Evolutionary conservation across 169 alveolate genomes (phyloP).

Genomic region (Plasmodium berghei): DNA sequence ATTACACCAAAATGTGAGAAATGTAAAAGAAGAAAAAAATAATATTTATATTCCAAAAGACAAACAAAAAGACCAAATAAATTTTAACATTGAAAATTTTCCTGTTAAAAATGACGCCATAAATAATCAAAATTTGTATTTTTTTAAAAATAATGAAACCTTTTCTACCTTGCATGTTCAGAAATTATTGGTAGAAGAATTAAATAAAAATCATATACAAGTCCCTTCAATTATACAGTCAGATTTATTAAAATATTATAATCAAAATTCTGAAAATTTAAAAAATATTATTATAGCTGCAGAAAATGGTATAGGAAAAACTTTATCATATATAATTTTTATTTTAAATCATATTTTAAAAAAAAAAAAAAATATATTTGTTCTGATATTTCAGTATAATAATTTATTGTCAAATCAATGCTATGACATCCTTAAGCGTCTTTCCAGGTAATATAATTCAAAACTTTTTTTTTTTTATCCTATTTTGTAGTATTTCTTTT

Average conservation of each 20-base stretch:
- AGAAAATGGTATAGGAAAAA: constrained; percentile 75
- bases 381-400: constrained; percentile 43
- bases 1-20: constrained; percentile 19
- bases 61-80: constrained; percentile 3
- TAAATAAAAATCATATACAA: constrained; percentile 38
- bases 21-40: constrained; percentile 3
- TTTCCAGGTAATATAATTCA: constrained; percentile 23
- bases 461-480: neutral
- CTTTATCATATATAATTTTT: constrained; percentile 55
- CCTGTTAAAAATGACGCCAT: constrained; percentile 25
- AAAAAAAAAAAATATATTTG: constrained; percentile 8
- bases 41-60: neutral
- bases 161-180: constrained; percentile 49
- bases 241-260: constrained; percentile 57
- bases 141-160: constrained; percentile 43
- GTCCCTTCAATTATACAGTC: constrained; percentile 48
- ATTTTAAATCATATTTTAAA: constrained; percentile 46
- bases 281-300: constrained; percentile 59
- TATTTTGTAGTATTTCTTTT: neutral
- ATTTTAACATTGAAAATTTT: constrained; percentile 19
- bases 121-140: constrained; percentile 22
- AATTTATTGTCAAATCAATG: constrained; percentile 43
- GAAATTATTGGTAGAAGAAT: constrained; percentile 28
- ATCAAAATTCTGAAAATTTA: constrained; percentile 18
- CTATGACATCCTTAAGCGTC: constrained; percentile 28